Base-by-base conservation (phyloP, 305 asterid genomes). In the Fraxinus xanthoxyloides region DNA sequence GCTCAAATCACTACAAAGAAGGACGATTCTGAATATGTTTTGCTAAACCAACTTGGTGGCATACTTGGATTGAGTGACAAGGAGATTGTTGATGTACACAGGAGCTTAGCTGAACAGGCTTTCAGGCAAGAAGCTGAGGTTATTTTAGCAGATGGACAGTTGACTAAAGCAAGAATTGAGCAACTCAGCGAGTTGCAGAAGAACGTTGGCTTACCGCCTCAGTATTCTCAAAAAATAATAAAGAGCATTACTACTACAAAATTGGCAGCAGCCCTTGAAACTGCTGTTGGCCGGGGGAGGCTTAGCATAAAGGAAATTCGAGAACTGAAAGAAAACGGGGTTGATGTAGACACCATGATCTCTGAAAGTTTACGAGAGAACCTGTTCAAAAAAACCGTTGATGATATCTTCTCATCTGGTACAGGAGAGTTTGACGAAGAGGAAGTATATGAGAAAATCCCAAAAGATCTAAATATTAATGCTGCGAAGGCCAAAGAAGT, bases 51-150 rank as follows among this genome's bases (percentile, higher is more conserved):
- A 74, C 93, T 97, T 32, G 97, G 98, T 74, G 90, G 90, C 80
- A 90, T 94, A 63, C 96, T 97, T 19, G 99, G 99, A 63, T 69
- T 97, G 92, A 87, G 87, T 5, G 88, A 90, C 83, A 92, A 89
- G 78, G 98, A 97, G 90, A 91, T 91, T 76, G 97, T 92, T 56
- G 95, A 89, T 35, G 97, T 94, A 48, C 99, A 97, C 75, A 89
- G 92, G 81, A 43, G 96, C 84, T 85, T 97, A 86, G 98, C 98
- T 17, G 99, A 97, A 85, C 94, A 91, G 90, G 95, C 97, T 69
- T 97, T 94, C 88, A 91, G 92, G 85, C 89, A 91, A 86, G 92
- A 94, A 85, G 99, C 98, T 10, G 99, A 94, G 93, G 96, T 91
- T 77, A 89, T 97, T 82, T 89, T 97, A 84, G 97, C 99, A 3